Evolutionary conservation across 1,284 basidiomycete species (phyloP).

Genomic region (Ustilago curta): DNA sequence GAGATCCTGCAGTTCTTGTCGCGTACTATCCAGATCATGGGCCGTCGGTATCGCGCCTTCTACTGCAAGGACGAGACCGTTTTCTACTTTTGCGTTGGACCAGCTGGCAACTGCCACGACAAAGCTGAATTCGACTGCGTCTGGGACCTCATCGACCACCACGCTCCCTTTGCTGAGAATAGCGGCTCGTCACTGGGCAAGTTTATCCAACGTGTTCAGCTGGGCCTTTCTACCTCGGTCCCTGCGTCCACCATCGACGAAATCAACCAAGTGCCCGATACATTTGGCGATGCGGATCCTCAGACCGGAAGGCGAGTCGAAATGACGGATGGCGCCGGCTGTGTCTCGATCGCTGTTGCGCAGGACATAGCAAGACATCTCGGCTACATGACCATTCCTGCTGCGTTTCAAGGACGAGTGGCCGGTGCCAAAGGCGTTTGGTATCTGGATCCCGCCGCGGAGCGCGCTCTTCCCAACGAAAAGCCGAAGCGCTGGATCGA

Average conservation of each 20-base stretch:
- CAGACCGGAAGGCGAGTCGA: constrained; percentile 10
- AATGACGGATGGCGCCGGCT: constrained; percentile 45
- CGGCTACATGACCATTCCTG: constrained; percentile 18
- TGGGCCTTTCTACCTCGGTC: constrained; percentile 58
- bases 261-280: constrained; percentile 25
- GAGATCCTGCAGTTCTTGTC: constrained; percentile 33
- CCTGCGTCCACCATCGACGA: constrained; percentile 19
- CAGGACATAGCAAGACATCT: constrained; percentile 29
- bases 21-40: constrained; percentile 34
- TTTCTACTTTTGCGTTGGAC: constrained; percentile 46
- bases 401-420: constrained; percentile 60
- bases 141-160: constrained; percentile 47
- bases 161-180: constrained; percentile 45
- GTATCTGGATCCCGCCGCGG: constrained; percentile 38
- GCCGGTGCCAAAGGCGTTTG: constrained; percentile 61
- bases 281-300: constrained; percentile 23
- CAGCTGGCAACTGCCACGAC: neutral
- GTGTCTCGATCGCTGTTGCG: constrained; percentile 23
- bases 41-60: constrained; percentile 48
- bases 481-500: constrained; percentile 35
- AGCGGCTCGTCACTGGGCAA: constrained; percentile 49
- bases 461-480: constrained; percentile 10
- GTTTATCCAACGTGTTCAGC: constrained; percentile 56
- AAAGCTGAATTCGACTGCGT: constrained; percentile 20
- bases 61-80: constrained; percentile 58